Evolutionary conservation across 2,329 filamentous ascomycete genomes (phyloP), one percentile per base, ranked within the genome.

Genomic region (Aaosphaeria arxii): DNA sequence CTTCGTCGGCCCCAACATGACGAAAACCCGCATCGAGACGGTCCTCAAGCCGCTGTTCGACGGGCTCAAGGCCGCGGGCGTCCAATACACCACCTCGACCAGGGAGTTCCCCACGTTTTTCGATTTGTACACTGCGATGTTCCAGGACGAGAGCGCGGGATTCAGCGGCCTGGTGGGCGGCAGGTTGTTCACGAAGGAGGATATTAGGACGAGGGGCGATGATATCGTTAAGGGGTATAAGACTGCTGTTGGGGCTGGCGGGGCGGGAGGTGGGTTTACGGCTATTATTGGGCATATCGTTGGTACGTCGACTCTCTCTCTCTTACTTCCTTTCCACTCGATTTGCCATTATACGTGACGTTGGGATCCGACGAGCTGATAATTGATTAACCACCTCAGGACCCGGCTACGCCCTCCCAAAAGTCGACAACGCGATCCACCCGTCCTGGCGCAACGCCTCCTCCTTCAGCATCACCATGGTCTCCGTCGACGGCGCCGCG

Each of bases 1-100:
- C 6, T 50, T 54, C 41, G 52, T 54, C 1, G 52, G 43, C 3
- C 52, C 52, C 7, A 54, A 52, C 45, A 53, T 52, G 50, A 43
- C 47, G 30, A 39, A 11, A 1, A 45, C 52, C 4, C 48, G 50
- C 30, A 47, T 54, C 39, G 40, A 45, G 42, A 5, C 24, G 28
- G 47, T 54, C 11, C 17, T 52, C n/a, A 47, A 52, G 40, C 52
- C 52, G 4, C 42, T 54, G 9, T 43, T 48, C 28, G 46, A 52
- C 38, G 7, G 33, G 30, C 50, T 54, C 5, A 45, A 45, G 6
- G 7, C 35, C 6, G 30, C 46, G 7, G 31, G 13, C 6, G 33
- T 54, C 3, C 50, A 44, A n/a, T 40, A 29, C 45, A 52, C 46
- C 17, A 45, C 28, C 28, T 40, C 11, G 31, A 31, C 30, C 6